Percentiles rank a stretch among this genome's conserved stretches.
Conservation (phyloP, 495 filamentous ascomycete genomes). For the Xylaria longipes region DNA sequence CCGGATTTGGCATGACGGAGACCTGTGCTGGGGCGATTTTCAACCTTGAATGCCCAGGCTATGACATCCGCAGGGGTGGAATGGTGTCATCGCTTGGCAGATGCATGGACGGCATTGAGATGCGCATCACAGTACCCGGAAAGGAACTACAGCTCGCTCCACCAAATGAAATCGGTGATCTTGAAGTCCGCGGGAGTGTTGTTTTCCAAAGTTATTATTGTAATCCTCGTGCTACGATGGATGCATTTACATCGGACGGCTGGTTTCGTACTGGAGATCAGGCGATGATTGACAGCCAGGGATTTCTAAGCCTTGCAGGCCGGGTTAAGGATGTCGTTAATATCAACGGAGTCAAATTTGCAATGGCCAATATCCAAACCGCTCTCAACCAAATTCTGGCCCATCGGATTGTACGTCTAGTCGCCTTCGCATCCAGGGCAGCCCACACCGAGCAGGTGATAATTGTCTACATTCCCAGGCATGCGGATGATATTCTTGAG, state of each 20-base stretch:
- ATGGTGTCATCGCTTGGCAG: conserved; percentile 49
- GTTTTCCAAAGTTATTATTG: conserved; percentile 5
- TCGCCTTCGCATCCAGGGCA: not conserved
- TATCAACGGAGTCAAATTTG: not conserved
- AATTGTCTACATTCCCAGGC: not conserved
- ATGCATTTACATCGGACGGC: not conserved
- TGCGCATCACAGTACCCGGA: conserved; percentile 47
- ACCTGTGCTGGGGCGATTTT: conserved; percentile 58
- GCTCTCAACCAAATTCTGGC: not conserved
- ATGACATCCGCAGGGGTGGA: conserved; percentile 38
- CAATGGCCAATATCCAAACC: not conserved
- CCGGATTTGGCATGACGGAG: conserved; percentile 65
- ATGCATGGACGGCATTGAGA: conserved; percentile 48
- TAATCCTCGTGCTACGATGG: not conserved
- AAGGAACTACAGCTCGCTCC: conserved; percentile 12
- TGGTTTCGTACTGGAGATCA: conserved; percentile 17
- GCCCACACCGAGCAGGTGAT: not conserved
- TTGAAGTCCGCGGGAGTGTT: conserved; percentile 14
- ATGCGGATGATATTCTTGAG: too few relatives aligned
- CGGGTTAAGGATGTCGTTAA: conserved; percentile 8
- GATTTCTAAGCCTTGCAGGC: not conserved
- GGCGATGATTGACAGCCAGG: not conserved
- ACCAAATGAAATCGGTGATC: conserved; percentile 26
- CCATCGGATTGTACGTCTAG: not conserved
- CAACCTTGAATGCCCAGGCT: conserved; percentile 44